A percentile compares a stretch with the other conserved stretches of the same genome.
Evolutionary conservation across 306 rosid genomes (phyloP).

Genomic region (peach (Prunus persica)): DNA sequence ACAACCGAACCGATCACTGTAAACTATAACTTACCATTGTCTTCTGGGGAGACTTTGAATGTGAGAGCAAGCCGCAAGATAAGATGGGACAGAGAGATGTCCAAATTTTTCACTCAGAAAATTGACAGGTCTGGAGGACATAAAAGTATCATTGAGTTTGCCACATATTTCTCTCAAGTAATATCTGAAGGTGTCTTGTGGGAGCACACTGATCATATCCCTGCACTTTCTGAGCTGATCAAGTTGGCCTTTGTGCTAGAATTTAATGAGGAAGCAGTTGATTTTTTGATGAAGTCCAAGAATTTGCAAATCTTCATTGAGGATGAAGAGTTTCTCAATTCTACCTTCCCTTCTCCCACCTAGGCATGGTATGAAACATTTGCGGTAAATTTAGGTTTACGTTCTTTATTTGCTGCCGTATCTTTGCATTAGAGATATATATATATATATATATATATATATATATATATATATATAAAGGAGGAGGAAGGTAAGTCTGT

Average conservation of each 20-base stretch:
- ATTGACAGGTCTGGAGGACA: conserved; percentile 25
- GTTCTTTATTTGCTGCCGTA: no score
- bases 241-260: conserved; percentile 50
- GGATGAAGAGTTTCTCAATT: conserved; percentile 53
- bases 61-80: conserved; percentile 38
- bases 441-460: no score
- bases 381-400: no score
- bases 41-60: conserved; percentile 30
- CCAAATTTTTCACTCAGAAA: conserved; percentile 37
- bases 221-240: conserved; percentile 54
- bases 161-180: conserved; percentile 56
- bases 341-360: conserved; percentile 31
- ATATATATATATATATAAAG: no score
- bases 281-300: conserved; percentile 57
- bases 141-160: conserved; percentile 38
- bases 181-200: conserved; percentile 53
- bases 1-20: conserved; percentile 36
- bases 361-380: no score
- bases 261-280: conserved; percentile 52
- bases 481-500: no score
- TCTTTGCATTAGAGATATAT: no score
- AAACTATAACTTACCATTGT: conserved; percentile 41
- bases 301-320: conserved; percentile 57
- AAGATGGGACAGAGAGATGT: conserved; percentile 39
- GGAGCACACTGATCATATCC: conserved; percentile 45